phyloP scores from a whole-genome alignment of 225 moss, liverwort and hornwort species.

The Antitrichia curtipendula region DNA sequence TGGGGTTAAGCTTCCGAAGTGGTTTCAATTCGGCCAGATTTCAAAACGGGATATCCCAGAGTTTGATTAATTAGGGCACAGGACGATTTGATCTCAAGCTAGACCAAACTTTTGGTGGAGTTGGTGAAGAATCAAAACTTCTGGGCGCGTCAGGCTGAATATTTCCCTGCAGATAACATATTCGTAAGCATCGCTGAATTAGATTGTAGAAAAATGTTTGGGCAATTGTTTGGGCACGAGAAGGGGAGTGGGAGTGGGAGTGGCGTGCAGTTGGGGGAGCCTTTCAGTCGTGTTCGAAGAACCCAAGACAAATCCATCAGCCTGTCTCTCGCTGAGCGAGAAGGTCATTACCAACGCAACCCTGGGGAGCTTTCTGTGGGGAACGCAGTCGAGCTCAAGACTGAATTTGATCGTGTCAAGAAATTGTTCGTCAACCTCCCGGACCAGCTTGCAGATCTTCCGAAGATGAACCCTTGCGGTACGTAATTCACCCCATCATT shows the following conservation, averaged over 20 bases:
- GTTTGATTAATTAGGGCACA: neutral
- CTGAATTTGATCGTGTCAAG: slow-evolving; percentile 60
- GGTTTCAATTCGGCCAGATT: neutral
- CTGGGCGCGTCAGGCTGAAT: neutral
- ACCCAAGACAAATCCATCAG: slow-evolving; percentile 17
- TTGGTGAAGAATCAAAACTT: neutral
- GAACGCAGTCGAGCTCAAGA: slow-evolving; percentile 37
- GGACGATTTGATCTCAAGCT: neutral
- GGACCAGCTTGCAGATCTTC: slow-evolving; percentile 38
- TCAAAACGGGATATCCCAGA: neutral
- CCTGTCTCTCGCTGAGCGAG: slow-evolving; percentile 5
- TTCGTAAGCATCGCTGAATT: neutral
- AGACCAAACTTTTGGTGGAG: neutral
- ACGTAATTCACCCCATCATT: neutral
- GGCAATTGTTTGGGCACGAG: neutral
- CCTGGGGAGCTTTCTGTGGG: slow-evolving; percentile 22
- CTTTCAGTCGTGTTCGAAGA: slow-evolving; percentile 1
- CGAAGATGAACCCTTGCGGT: slow-evolving; percentile 91
- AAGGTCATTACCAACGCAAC: slow-evolving; percentile 7
- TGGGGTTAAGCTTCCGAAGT: neutral
- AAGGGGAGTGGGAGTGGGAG: neutral
- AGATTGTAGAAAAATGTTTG: neutral
- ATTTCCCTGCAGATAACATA: too few relatives aligned
- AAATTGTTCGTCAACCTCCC: slow-evolving; percentile 40
- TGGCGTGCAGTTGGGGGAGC: neutral